phyloP scores from a whole-genome alignment of 2,329 filamentous ascomycete species.

The Venturia carpophila region DNA sequence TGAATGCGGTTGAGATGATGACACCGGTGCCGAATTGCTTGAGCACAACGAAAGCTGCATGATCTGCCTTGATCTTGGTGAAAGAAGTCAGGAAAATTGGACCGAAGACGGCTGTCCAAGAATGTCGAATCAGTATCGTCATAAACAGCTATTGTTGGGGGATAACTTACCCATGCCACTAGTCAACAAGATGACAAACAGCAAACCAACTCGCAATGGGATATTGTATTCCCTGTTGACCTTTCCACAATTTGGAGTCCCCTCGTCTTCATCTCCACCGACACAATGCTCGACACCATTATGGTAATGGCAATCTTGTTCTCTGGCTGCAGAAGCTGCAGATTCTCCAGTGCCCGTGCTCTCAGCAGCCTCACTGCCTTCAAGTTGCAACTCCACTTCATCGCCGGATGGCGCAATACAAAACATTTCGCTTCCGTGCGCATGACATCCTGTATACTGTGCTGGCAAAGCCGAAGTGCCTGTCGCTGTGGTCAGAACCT shows the following conservation, averaged over 20 bases:
- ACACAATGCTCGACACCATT: conserved; percentile 65
- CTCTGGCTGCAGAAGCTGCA: conserved; percentile 23
- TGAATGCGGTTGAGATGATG: conserved; percentile 62
- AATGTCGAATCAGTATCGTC: conserved; percentile 27
- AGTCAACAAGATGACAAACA: conserved; percentile 11
- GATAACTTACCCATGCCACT: conserved; percentile 5
- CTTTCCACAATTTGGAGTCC: conserved; percentile 39
- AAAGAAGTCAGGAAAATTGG: conserved; percentile 57
- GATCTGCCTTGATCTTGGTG: conserved; percentile 43
- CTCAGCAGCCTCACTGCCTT: conserved; percentile 25
- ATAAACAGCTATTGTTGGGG: neutral
- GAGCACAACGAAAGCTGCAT: conserved; percentile 51
- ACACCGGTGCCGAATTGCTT: conserved; percentile 68
- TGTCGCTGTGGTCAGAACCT: conserved; percentile 44
- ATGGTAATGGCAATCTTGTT: conserved; percentile 60
- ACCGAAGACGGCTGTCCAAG: conserved; percentile 47
- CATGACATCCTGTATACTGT: conserved; percentile 58
- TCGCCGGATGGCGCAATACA: conserved; percentile 53
- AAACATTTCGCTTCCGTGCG: conserved; percentile 52
- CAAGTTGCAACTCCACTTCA: conserved; percentile 50
- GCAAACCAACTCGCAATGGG: conserved; percentile 54
- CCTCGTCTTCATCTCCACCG: conserved; percentile 39
- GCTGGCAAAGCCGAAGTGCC: conserved; percentile 50
- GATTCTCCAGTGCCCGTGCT: conserved; percentile 23
- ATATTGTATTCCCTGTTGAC: conserved; percentile 56